Base-by-base conservation (phyloP, 202 grass and related monocot species). In the Elaeis oleifera region DNA sequence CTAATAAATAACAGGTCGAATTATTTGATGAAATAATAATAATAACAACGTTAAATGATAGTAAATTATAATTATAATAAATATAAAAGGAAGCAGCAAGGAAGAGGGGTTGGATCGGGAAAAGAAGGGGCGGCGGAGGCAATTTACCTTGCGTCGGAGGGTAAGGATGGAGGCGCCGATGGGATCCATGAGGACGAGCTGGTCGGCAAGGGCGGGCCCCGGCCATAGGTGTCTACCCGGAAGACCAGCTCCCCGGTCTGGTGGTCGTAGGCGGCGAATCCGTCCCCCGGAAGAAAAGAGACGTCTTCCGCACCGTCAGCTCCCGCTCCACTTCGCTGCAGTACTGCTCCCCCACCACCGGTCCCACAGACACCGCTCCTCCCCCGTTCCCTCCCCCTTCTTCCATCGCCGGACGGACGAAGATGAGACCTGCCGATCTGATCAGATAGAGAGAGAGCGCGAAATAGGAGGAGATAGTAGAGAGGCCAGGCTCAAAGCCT, bases 231-330 rank as follows among this genome's bases (percentile, higher is more conserved):
- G 77, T 97, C 92, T 23, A 80, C 79, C 44, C 88, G 79, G 76
- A 97, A 97, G 60, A 84, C 77, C 0, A 97, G 76, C 32, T 84
- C 80, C 25, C 94, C 88, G 6, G 88, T 89, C 66, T 71, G 61
- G 77, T 77, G 69, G 80, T 97, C 88, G 76, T 92, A 97, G 58
- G 85, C 94, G 59, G 71, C 84, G 83, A 92, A 97, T 1, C 94
- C 94, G 64, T 97, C 88, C 59, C 94, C 94, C 4, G 78, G 78
- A n/a, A 80, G 76, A 92, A 97, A 59, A 92, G 65, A 20, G 88
- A 97, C 0, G 94, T 97, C 84, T 97, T 97, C 78, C 84, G 77
- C 64, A 97, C 92, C 51, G 92, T 92, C 24, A 97, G 74, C 60
- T 92, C 74, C 18, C 77, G 74, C 72, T 92, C 88, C 68, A 70